Evolutionary conservation across 257 asterid species (phyloP).

Genomic region (Craterostigma plantagineum): DNA sequence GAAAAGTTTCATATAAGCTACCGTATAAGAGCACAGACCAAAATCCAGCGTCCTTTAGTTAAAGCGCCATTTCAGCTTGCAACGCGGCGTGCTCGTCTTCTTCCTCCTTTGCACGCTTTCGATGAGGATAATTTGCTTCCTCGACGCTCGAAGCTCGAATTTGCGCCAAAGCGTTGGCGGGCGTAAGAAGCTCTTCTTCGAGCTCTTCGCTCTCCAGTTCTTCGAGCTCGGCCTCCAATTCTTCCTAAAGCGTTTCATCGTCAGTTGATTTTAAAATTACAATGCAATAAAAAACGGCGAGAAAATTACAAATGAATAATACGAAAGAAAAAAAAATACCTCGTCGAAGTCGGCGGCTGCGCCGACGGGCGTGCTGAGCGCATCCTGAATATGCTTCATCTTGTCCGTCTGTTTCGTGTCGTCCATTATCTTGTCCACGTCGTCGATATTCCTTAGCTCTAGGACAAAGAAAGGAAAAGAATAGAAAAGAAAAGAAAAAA

Average conservation of each 20-base stretch:
- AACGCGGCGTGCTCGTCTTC: conserved; percentile 67
- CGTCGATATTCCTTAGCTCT: conserved; percentile 73
- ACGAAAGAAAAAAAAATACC: conserved; percentile 16
- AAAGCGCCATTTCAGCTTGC: conserved; percentile 86
- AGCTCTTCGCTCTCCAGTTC: conserved; percentile 66
- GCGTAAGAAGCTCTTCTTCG: conserved; percentile 68
- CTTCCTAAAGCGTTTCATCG: conserved; percentile 31
- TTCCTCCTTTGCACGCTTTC: conserved; percentile 15
- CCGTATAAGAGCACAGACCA: too few relatives aligned
- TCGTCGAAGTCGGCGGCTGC: conserved; percentile 72
- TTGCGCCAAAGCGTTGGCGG: conserved; percentile 52
- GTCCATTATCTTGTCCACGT: conserved; percentile 82
- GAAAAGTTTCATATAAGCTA: too few relatives aligned
- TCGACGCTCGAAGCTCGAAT: conserved; percentile 37
- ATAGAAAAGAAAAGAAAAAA: conserved; percentile 8
- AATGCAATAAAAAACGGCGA: background rate
- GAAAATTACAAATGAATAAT: background rate
- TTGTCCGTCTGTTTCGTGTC: conserved; percentile 80
- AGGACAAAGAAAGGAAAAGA: too few relatives aligned
- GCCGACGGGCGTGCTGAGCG: conserved; percentile 54
- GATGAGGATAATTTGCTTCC: conserved; percentile 44
- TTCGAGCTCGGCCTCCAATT: conserved; percentile 75
- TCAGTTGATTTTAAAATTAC: conserved; percentile 3
- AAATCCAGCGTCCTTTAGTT: conserved; percentile 5
- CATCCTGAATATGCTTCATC: conserved; percentile 71